These are phyloP conservation scores for Candida incommunis DNA, from an alignment of 805 yeast species.

Conservation along the genomic window DNA sequence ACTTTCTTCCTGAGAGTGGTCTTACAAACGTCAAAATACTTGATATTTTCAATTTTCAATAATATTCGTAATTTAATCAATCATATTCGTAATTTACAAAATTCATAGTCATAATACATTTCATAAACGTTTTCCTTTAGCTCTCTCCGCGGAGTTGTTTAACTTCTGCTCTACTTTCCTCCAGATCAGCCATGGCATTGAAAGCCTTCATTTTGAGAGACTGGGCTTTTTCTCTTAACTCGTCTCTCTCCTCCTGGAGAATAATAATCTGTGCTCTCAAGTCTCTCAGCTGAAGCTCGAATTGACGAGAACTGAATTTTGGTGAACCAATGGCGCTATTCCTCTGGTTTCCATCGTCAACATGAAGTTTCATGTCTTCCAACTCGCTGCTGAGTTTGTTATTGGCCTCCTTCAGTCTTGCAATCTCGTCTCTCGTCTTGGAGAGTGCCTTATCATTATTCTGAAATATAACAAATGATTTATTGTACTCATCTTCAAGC, in stretches of 20 bases:
- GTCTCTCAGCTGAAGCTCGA: slow-evolving; percentile 63
- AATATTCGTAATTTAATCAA: background rate
- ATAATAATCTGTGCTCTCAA: slow-evolving; percentile 74
- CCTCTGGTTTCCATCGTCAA: slow-evolving; percentile 19
- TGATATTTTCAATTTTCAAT: too few species aligned
- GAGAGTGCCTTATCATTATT: slow-evolving; percentile 65
- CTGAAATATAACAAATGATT: slow-evolving; percentile 56
- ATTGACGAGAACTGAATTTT: slow-evolving; percentile 31
- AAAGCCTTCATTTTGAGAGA: slow-evolving; percentile 20
- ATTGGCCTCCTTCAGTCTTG: slow-evolving; percentile 41
- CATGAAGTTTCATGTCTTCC: slow-evolving; percentile 47
- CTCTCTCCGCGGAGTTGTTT: background rate
- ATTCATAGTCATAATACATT: background rate
- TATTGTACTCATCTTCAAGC: slow-evolving; percentile 53
- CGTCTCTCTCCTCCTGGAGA: slow-evolving; percentile 72
- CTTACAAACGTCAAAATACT: too few species aligned
- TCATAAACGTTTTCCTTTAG: background rate
- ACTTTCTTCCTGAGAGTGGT: too few species aligned
- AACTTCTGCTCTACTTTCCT: background rate
- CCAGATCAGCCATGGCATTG: slow-evolving; percentile 1
- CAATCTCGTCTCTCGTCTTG: slow-evolving; percentile 57
- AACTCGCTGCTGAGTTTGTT: slow-evolving; percentile 47
- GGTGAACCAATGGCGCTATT: slow-evolving; percentile 19
- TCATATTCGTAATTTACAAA: slow-evolving; percentile 1
- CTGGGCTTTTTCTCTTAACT: slow-evolving; percentile 26